Evolutionary conservation across 192 early-diverging fungal genomes (phyloP).

Genomic region (Coemansia sp.): DNA sequence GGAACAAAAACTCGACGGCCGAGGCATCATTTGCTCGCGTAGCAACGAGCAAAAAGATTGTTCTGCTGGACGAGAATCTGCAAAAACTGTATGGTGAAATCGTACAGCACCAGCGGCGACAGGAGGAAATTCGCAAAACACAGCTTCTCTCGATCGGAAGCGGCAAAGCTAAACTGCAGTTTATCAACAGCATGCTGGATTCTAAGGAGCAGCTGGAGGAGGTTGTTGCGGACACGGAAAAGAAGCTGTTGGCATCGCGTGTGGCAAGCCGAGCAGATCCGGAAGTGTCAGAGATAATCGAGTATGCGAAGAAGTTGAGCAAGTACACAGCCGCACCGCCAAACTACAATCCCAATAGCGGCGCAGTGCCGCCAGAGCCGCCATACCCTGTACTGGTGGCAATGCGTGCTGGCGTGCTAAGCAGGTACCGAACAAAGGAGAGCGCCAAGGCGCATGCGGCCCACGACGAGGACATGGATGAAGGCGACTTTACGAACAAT

Average conservation of each 20-base stretch:
- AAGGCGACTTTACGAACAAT: constrained; percentile 21
- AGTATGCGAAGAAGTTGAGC: constrained; percentile 51
- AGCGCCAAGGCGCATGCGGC: background rate
- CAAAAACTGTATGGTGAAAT: constrained; percentile 33
- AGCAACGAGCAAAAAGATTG: constrained; percentile 4
- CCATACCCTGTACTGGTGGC: constrained; percentile 49
- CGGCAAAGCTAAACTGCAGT: constrained; percentile 33
- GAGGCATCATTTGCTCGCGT: constrained; percentile 3
- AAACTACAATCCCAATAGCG: constrained; percentile 42
- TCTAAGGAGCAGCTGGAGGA: constrained; percentile 30
- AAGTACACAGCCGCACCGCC: constrained; percentile 50
- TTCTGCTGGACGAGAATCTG: constrained; percentile 23
- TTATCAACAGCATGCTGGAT: constrained; percentile 33
- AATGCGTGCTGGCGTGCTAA: constrained; percentile 46
- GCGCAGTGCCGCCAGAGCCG: constrained; percentile 32
- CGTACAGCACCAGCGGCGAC: constrained; percentile 34
- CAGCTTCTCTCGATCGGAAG: constrained; percentile 31
- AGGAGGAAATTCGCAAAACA: constrained; percentile 34
- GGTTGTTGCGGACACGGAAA: constrained; percentile 15
- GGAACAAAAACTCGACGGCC: constrained; percentile 21
- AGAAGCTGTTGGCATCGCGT: constrained; percentile 8
- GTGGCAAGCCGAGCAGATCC: constrained; percentile 11
- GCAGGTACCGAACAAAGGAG: constrained; percentile 36
- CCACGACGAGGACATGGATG: constrained; percentile 21
- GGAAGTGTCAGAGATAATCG: constrained; percentile 34